Evolutionary conservation across 2,329 filamentous ascomycete genomes (phyloP).

Genomic region (Camillea tinctor): DNA sequence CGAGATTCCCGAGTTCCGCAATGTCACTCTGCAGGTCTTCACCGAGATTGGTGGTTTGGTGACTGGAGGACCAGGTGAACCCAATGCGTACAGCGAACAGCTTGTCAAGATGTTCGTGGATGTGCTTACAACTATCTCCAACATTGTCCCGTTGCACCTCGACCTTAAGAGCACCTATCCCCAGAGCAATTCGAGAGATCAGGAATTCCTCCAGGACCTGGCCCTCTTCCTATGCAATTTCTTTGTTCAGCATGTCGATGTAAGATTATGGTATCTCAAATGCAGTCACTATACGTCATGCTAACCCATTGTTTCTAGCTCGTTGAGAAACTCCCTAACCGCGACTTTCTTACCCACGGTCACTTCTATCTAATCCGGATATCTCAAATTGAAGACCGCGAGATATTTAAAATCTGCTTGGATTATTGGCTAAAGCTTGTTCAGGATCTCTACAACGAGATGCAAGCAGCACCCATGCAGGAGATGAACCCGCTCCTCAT

Average conservation of each 20-base stretch:
- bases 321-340: conserved; percentile 93
- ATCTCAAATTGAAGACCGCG: conserved; percentile 96
- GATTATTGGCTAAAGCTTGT: conserved; percentile 99
- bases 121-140: conserved; percentile 86
- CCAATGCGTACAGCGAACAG: conserved; percentile 86
- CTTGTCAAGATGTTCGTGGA: conserved; percentile 98
- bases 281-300: background rate
- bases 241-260: conserved; percentile 87
- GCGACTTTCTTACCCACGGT: conserved; percentile 90
- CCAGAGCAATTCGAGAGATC: conserved; percentile 86
- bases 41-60: conserved; percentile 96
- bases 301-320: conserved; percentile 50
- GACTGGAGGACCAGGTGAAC: conserved; percentile 67
- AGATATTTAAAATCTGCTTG: conserved; percentile 99
- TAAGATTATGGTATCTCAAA: conserved; percentile 39
- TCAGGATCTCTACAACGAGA: conserved; percentile 97
- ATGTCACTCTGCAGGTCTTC: conserved; percentile 92
- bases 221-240: conserved; percentile 97
- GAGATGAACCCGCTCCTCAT: conserved; percentile 88
- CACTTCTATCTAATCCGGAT: conserved; percentile 98
- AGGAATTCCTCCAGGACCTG: conserved; percentile 96
- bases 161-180: conserved; percentile 91
- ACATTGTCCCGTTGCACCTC: conserved; percentile 86
- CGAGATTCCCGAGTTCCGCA: conserved; percentile 91
- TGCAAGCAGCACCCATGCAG: conserved; percentile 92